Base-by-base conservation (phyloP, 495 filamentous ascomycete species). In the Glutinoglossum americanum region DNA sequence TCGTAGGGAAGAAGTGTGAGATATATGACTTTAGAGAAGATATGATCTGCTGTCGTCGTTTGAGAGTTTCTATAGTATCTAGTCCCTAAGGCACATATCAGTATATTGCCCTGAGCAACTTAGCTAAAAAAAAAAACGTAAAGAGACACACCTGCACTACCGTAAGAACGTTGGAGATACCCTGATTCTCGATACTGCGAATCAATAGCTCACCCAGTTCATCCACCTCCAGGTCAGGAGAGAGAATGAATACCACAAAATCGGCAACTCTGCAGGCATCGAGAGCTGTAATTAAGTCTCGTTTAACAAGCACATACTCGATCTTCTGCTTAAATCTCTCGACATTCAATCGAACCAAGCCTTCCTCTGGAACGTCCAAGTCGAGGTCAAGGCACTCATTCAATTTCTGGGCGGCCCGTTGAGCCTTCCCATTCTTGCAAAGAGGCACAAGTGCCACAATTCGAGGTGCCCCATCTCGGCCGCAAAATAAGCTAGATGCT, bases 241-340 rank as follows among this genome's bases (percentile, higher is more conserved):
- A 92, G 19, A 97, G 67, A 21, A 94, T 72, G 60, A 97, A 74
- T 4, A 97, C 64, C 13, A 97, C 82, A 65, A 87, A 97, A 68
- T 97, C 92, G 44, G 92, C 89, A 44, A 84, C 76, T 55, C 84
- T 78, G 62, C 88, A 90, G 35, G 88, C 88, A 71, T 97, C 89
- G 62, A 98, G 66, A 54, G 80, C 82, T 19, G 74, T 74, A 19
- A 87, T 72, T 51, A 96, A 68, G 59, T 94, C 82, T 59, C 81
- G 73, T 58, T 75, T 75, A 1, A 86, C 72, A 1, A 81, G 76
- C 1, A 96, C 69, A 69, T 93, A 98, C 66, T 88, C 79, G 28
- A 97, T 65, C 64, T 83, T 94, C 66, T 94, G 89, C 69, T 92
- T 90, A 73, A 97, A 97, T 41, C 89, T 73, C 56, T 94, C 89